Base-by-base conservation (phyloP, 139 green algal genomes). In the Bryopsis sp. region DNA sequence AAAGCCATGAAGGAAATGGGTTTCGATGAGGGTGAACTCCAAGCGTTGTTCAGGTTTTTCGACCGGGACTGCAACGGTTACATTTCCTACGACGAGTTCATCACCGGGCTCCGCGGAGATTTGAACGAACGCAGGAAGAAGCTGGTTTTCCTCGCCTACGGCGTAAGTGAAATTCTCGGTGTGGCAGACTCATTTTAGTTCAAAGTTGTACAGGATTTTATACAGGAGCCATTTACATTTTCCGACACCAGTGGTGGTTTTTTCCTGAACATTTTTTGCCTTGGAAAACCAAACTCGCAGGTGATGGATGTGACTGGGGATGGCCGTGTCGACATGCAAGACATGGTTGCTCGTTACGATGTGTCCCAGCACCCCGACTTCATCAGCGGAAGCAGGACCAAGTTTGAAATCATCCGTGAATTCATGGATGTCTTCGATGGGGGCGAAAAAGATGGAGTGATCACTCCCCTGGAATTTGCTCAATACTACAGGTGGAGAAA, bases 361-460 rank as follows among this genome's bases (percentile, higher is more conserved):
- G 67, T 64, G 11, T 72, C 58, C 7, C 47, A 66, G 7, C 77
- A 86, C 72, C 80, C 80, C 1, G 80, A 86, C 48, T 77, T 86
- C 43, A 3, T 75, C 15, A 59, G 67, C 1, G 80, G 80, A 36
- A 73, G 29, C 28, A 81, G 78, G 62, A 80, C 64, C 5, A 72
- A 75, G 64, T 64, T 66, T 5, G 68, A 80, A 66, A 73, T 80
- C 38, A 37, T 82, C 48, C 19, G 64, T 11, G 74, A 83, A 68
- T 84, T 86, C 75, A 37, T 82, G 64, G 63, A 61, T 22, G 37
- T 48, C 24, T 86, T 83, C 31, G 81, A 86, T 70, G 71, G 77
- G n/a, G 76, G 75, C 67, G 31, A 62, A 31, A 69, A 64, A 36
- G 74, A 80, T 61, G 78, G 75, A 28, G n/a, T 72, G 33, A 69